These are phyloP conservation scores for Teunomyces atbi DNA, from an alignment of 805 yeast genomes.

Conservation along the genomic window DNA sequence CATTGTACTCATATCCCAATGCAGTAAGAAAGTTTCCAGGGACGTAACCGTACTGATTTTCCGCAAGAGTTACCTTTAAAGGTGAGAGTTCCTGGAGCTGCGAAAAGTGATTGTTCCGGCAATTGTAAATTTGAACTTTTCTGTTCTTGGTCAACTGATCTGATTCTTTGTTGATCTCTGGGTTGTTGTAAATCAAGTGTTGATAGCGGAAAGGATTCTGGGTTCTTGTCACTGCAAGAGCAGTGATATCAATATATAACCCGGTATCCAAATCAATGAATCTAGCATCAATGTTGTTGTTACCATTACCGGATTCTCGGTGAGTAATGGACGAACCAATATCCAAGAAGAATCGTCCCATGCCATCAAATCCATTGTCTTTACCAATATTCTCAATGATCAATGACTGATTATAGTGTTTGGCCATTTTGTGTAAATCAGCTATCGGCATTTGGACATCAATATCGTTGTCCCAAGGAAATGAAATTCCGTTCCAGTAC, in stretches of 20 bases:
- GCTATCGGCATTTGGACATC: conserved; percentile 25
- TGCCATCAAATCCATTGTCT: conserved; percentile 16
- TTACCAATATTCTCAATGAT: conserved; percentile 15
- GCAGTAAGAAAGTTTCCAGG: conserved; percentile 27
- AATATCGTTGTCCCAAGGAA: conserved; percentile 25
- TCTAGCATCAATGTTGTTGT: conserved; percentile 19
- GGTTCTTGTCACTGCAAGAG: conserved; percentile 29
- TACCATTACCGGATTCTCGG: conserved; percentile 50
- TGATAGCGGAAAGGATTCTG: conserved; percentile 18
- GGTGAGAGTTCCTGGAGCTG: conserved; percentile 21
- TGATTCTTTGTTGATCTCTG: conserved; percentile 9
- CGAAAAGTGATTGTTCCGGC: conserved; percentile 34
- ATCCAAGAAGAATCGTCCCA: conserved; percentile 22
- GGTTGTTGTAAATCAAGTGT: conserved; percentile 2
- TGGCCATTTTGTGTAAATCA: conserved; percentile 18
- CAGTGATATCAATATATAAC: conserved; percentile 27
- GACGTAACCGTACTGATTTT: conserved; percentile 24
- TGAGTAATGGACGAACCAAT: conserved; percentile 22
- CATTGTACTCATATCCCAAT: conserved; percentile 28
- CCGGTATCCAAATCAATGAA: conserved; percentile 28
- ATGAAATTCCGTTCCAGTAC: conserved; percentile 23
- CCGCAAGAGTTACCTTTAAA: conserved; percentile 13
- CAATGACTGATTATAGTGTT: conserved; percentile 20
- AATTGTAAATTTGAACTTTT: conserved; percentile 32
- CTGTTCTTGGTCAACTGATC: conserved; percentile 7